phyloP scores from a whole-genome alignment of 163 green algal genomes.

The Scenedesmus sp. region DNA sequence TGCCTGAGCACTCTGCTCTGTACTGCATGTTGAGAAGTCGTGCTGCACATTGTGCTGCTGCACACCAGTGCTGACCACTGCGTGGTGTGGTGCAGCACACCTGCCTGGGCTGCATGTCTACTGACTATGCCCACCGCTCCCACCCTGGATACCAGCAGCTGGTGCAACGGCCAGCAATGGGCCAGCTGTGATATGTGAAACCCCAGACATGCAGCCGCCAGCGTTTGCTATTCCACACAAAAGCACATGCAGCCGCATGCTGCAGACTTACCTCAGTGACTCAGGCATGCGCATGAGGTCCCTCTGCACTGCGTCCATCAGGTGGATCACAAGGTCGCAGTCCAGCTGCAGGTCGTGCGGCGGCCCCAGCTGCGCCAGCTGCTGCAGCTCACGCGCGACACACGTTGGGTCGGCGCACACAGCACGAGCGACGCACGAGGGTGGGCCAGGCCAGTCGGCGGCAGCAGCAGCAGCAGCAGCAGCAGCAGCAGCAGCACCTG shows the following conservation, averaged over 20 bases:
- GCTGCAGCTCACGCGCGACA: conserved; percentile 12
- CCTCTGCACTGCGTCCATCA: not conserved
- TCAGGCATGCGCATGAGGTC: not conserved
- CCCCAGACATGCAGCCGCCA: too few species aligned
- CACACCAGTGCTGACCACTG: too few species aligned
- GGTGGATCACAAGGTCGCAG: too few species aligned
- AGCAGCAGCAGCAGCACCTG: not conserved
- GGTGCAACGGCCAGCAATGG: too few species aligned
- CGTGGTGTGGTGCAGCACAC: not conserved
- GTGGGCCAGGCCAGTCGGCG: not conserved
- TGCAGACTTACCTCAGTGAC: not conserved
- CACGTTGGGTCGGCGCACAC: not conserved
- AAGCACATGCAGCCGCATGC: too few species aligned
- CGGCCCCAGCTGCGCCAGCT: not conserved
- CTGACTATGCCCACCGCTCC: too few species aligned
- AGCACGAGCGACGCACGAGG: not conserved
- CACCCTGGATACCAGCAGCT: too few species aligned
- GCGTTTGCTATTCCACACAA: too few species aligned
- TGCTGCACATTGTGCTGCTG: too few species aligned
- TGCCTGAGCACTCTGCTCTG: not conserved
- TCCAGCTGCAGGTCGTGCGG: not conserved
- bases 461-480: too few species aligned
- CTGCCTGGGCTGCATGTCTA: too few species aligned
- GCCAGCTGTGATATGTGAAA: too few species aligned
- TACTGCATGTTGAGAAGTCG: not conserved